Evolutionary conservation across 345 rosid species (phyloP).

Genomic region (Acer negundo): DNA sequence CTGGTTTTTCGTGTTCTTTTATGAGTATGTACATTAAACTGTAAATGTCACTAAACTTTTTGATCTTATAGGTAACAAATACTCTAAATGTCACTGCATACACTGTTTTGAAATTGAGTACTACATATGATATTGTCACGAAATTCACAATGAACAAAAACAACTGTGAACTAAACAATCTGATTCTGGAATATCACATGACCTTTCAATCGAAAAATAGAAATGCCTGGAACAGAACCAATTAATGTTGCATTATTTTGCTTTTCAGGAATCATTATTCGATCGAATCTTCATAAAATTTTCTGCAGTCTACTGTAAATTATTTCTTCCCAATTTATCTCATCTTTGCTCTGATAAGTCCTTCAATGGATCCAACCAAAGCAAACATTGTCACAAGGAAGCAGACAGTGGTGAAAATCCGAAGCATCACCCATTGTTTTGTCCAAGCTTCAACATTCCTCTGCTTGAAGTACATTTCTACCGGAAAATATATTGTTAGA

Average conservation of each 20-base stretch:
- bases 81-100: too few relatives aligned
- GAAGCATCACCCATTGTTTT: constrained; percentile 53
- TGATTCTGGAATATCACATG: background rate
- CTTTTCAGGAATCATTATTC: too few relatives aligned
- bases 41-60: too few relatives aligned
- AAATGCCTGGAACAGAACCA: constrained; percentile 4
- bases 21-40: too few relatives aligned
- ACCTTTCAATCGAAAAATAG: constrained; percentile 3
- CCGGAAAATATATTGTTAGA: constrained; percentile 69
- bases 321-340: constrained; percentile 16
- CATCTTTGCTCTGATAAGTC: constrained; percentile 53
- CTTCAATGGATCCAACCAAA: constrained; percentile 63
- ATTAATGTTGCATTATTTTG: background rate
- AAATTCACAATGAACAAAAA: background rate
- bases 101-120: too few relatives aligned
- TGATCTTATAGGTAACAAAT: too few relatives aligned
- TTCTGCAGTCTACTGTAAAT: background rate
- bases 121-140: background rate
- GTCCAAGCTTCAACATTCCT: constrained; percentile 56
- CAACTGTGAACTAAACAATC: background rate
- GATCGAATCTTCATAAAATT: background rate
- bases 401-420: constrained; percentile 41
- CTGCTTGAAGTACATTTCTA: constrained; percentile 67
- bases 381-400: constrained; percentile 43
- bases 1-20: too few relatives aligned